Base-by-base conservation (phyloP, 177 flowering plant genomes). In the Vitis hybrid region DNA sequence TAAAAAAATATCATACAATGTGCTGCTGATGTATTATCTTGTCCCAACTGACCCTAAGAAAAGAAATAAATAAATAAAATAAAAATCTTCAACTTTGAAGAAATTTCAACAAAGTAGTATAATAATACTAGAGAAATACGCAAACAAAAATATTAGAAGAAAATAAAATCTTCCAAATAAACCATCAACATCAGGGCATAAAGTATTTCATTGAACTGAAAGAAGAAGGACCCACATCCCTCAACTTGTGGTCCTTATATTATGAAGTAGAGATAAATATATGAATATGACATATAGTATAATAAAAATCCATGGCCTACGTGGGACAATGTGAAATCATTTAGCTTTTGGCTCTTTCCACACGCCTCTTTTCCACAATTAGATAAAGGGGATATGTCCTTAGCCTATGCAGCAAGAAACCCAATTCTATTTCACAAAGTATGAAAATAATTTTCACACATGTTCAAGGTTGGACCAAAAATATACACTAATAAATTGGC, bases 341-440 rank as follows among this genome's bases (percentile, higher is more conserved):
- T 32, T 62, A 30, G 64, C 1, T 41, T 1, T 62, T 62, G 49
- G 64, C 49, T 61, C 4, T 14, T 35, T 35, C 9, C 64, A 62
- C 13, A 30, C 18, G 51, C 41, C 51, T n/a, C 50, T 62, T 35
- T 35, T 14, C 1, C 18, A 41, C 27, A 20, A 27, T 27, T 27
- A 27, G 30, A 27, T 27, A 27, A 0, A 27, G 30, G 30, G 30
- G 30, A 67, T 12, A 46, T 58, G 63, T 68, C 18, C 70, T 59
- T 68, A n/a, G 57, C 49, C 30, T 50, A 15, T 48, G 46, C 9
- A 68, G 46, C 71, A 68, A 59, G 71, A 58, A 68, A 49, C 46
- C 71, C 30, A 61, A 4, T 48, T 14, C 7, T 8, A 46, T 13
- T 18, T 49, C 0, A 2, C 3, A 7, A 0, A 56, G 41, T 11